phyloP scores from a whole-genome alignment of 1,139 yeast genomes.

The Scheffersomyces lignicola region DNA sequence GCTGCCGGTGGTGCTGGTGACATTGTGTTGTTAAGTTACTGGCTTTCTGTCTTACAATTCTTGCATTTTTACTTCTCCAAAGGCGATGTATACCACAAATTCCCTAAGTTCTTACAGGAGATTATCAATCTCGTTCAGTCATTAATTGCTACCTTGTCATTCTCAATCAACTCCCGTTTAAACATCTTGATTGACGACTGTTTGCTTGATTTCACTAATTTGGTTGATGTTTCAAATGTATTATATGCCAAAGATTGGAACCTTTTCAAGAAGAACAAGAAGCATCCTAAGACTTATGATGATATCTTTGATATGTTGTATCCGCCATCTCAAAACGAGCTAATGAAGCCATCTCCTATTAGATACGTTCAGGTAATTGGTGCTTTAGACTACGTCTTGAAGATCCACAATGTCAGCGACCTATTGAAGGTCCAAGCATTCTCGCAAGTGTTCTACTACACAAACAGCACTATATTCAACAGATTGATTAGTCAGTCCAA shows the following conservation, averaged over 20 bases:
- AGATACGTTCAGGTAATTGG: slow-evolving; percentile 84
- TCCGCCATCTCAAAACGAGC: slow-evolving; percentile 66
- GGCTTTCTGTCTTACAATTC: slow-evolving; percentile 70
- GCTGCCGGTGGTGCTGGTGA: slow-evolving; percentile 52
- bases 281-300: slow-evolving; percentile 54
- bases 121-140: slow-evolving; percentile 59
- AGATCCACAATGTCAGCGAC: slow-evolving; percentile 77
- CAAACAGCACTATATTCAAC: slow-evolving; percentile 73
- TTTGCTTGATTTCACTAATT: slow-evolving; percentile 59
- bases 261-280: slow-evolving; percentile 53
- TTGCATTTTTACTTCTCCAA: slow-evolving; percentile 63
- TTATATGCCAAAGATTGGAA: slow-evolving; percentile 77
- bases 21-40: slow-evolving; percentile 67
- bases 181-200: slow-evolving; percentile 61
- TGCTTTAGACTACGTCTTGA: slow-evolving; percentile 82
- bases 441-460: slow-evolving; percentile 77
- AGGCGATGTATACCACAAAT: slow-evolving; percentile 51
- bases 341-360: slow-evolving; percentile 81
- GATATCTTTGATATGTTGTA: slow-evolving; percentile 68
- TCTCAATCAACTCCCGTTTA: slow-evolving; percentile 63
- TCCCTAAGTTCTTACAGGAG: slow-evolving; percentile 63
- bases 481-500: slow-evolving; percentile 62
- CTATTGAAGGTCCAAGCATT: slow-evolving; percentile 73
- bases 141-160: slow-evolving; percentile 60
- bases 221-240: slow-evolving; percentile 61